Percentiles rank a stretch among this genome's conserved stretches.
These are phyloP conservation scores for Adansonia gregorii DNA, from an alignment of 441 rosid species.

Conservation along the genomic window DNA sequence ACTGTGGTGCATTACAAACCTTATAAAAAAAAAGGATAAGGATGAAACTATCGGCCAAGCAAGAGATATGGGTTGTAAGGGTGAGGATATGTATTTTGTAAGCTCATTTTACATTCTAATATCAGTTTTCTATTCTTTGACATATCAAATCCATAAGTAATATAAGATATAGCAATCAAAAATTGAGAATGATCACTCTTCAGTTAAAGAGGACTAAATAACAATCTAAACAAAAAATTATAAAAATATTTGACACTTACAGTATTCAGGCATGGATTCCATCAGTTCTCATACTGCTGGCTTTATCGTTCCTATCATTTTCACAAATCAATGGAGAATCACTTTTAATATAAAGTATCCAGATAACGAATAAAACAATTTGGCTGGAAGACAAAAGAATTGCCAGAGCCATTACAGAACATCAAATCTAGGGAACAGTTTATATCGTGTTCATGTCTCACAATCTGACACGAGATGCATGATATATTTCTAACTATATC, in stretches of 20 bases:
- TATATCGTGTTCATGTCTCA: constrained; percentile 45
- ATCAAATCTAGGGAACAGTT: constrained; percentile 40
- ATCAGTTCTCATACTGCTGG: neutral
- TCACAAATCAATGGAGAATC: neutral
- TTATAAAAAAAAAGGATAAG: neutral
- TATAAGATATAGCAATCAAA: neutral
- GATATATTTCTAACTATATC: constrained; percentile 60
- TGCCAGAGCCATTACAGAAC: constrained; percentile 53
- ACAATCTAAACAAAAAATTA: neutral
- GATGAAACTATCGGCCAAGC: neutral
- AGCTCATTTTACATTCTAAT: too few relatives aligned
- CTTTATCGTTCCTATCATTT: neutral
- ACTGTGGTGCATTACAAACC: neutral
- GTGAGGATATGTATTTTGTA: too few relatives aligned
- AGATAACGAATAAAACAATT: too few relatives aligned
- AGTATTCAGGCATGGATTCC: neutral
- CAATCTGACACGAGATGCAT: constrained; percentile 65
- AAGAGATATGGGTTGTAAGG: too few relatives aligned
- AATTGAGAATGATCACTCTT: neutral
- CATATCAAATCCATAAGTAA: too few relatives aligned
- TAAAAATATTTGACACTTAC: neutral
- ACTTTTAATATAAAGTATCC: too few relatives aligned
- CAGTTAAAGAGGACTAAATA: neutral
- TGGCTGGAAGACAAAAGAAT: too few relatives aligned
- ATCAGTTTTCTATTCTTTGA: too few relatives aligned